Conservation (phyloP, 176 grass and related monocot species). For the Hordeum vulgare region MorexV3_pseudomolecules_assembly NC_058520.1:541448906-541449405, state of each 20-base stretch:
- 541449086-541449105: background rate
- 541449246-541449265: too few relatives aligned
- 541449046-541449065: background rate
- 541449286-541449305: background rate
- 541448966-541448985: too few relatives aligned
- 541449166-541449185: background rate
- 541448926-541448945: conserved; percentile 6
- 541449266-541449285: background rate
- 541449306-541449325: background rate
- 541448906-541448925: background rate
- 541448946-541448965: too few relatives aligned
- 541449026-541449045: background rate
- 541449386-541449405: background rate
- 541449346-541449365: background rate
- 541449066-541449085: background rate
- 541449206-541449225: too few relatives aligned
- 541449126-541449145: background rate
- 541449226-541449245: too few relatives aligned
- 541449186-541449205: background rate
- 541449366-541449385: background rate
- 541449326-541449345: background rate
- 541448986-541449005: too few relatives aligned
- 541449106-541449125: background rate
- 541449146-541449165: background rate
- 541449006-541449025: background rate